Percentiles rank a stretch among this genome's conserved stretches.
phyloP scores from a whole-genome alignment of 208 protist species.

The Trypanosoma platydactyli region DNA sequence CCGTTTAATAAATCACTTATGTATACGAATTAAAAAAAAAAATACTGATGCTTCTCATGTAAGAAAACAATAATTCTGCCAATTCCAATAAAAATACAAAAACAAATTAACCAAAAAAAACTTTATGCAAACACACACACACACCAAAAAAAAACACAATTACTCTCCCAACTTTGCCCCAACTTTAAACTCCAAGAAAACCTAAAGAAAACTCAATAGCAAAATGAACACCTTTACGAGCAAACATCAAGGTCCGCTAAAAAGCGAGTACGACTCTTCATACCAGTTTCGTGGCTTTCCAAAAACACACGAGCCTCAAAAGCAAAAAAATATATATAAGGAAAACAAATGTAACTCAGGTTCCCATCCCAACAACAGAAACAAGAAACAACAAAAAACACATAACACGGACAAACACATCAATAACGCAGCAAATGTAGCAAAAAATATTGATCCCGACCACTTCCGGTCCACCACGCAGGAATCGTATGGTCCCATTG shows the following conservation, averaged over 20 bases:
- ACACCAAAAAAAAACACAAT: neutral
- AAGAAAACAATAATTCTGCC: too few species aligned
- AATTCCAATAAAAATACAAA: too few species aligned
- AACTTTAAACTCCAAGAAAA: neutral
- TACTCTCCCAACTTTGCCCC: neutral
- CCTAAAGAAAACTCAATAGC: neutral
- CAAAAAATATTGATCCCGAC: slow-evolving; percentile 40
- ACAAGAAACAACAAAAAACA: too few species aligned
- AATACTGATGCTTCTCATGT: neutral
- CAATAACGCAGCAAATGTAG: slow-evolving; percentile 5
- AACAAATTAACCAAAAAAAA: too few species aligned
- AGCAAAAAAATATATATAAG: slow-evolving; percentile 10
- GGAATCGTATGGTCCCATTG: slow-evolving; percentile 45
- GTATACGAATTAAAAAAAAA: neutral
- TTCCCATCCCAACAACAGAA: too few species aligned
- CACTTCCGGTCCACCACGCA: slow-evolving; percentile 64
- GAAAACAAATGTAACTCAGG: neutral
- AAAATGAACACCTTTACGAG: neutral
- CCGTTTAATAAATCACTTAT: neutral
- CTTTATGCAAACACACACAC: too few species aligned
- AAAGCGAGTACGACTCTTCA: slow-evolving; percentile 36
- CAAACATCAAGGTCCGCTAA: neutral
- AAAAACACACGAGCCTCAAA: neutral
- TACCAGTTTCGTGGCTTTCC: slow-evolving; percentile 38
- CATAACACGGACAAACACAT: neutral